These are phyloP conservation scores for Stephania cephalantha DNA, from an alignment of 164 flowering plant genomes.

Conservation along the genomic window DNA sequence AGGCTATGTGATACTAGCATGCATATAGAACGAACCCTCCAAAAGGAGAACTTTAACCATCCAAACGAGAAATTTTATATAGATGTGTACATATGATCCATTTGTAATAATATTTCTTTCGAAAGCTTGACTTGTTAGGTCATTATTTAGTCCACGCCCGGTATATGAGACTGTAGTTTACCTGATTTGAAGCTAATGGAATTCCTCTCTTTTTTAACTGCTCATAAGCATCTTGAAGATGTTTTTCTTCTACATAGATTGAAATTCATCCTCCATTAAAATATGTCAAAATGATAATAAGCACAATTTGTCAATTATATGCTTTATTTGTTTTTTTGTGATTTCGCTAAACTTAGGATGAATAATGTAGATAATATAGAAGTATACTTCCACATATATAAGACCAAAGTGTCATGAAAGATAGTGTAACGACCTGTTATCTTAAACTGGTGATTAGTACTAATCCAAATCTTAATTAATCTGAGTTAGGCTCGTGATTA, in stretches of 20 bases:
- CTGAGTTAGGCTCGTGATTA: too few species aligned
- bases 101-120: too few species aligned
- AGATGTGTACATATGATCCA: not conserved
- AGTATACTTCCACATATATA: too few species aligned
- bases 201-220: conserved; percentile 80
- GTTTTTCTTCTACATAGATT: conserved; percentile 45
- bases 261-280: not conserved
- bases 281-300: not conserved
- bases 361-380: too few species aligned
- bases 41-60: not conserved
- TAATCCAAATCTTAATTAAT: too few species aligned
- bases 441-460: too few species aligned
- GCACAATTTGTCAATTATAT: not conserved
- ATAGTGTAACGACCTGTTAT: too few species aligned
- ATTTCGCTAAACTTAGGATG: too few species aligned
- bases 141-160: too few species aligned
- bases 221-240: conserved; percentile 75
- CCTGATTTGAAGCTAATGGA: conserved; percentile 94
- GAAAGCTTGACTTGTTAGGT: too few species aligned
- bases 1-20: not conserved
- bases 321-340: too few species aligned
- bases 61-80: not conserved
- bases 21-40: not conserved
- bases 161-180: conserved; percentile 93
- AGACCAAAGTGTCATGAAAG: not conserved